Conservation (phyloP, 495 filamentous ascomycete genomes). For the Physcia stellaris region DNA sequence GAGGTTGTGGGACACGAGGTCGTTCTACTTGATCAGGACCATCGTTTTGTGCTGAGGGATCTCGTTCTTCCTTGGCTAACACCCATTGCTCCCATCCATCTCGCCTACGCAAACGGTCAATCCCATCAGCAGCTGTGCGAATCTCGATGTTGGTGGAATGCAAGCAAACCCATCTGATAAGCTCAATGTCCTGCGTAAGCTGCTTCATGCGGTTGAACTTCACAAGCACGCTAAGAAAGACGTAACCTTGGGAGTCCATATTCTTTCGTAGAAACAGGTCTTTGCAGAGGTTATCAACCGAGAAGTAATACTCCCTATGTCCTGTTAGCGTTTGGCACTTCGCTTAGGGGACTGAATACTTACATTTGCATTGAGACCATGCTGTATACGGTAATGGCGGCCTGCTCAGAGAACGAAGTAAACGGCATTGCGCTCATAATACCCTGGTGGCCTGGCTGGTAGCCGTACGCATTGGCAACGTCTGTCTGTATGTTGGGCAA, state of each 20-base stretch:
- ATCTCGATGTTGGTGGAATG: conserved; percentile 59
- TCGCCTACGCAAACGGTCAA: conserved; percentile 64
- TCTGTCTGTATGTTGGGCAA: conserved; percentile 20
- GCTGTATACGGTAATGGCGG: conserved; percentile 36
- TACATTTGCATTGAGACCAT: conserved; percentile 59
- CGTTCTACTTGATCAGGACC: conserved; percentile 30
- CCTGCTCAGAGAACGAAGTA: conserved; percentile 42
- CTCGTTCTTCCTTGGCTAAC: conserved; percentile 45
- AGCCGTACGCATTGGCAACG: conserved; percentile 30
- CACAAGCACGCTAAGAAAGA: conserved; percentile 62
- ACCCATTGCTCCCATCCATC: conserved; percentile 77
- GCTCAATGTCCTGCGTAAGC: conserved; percentile 55
- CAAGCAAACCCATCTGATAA: conserved; percentile 61
- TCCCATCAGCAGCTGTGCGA: conserved; percentile 51
- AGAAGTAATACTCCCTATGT: conserved; percentile 83
- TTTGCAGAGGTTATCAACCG: conserved; percentile 89
- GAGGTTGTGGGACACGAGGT: conserved; percentile 20
- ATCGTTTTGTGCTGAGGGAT: conserved; percentile 44
- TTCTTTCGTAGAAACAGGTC: conserved; percentile 76
- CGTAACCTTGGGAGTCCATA: conserved; percentile 92
- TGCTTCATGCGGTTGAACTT: conserved; percentile 72
- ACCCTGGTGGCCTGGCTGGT: conserved; percentile 37
- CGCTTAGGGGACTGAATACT: conserved; percentile 11
- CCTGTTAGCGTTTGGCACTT: conserved; percentile 11
- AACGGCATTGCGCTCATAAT: conserved; percentile 52